phyloP scores from a whole-genome alignment of 257 asterid species.

The Solanum lycopersicoides region DNA sequence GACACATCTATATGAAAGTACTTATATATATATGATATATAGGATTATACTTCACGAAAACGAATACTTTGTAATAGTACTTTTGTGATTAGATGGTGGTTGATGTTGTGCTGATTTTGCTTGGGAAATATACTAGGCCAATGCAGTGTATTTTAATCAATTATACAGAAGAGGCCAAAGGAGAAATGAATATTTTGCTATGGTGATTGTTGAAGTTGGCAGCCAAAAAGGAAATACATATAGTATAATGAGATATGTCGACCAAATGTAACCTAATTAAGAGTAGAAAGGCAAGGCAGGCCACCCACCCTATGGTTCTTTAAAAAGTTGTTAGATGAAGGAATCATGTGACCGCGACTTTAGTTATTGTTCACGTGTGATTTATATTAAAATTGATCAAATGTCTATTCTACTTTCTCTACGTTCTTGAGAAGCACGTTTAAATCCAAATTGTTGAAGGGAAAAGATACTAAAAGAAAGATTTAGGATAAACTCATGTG shows the following conservation, averaged over 20 bases:
- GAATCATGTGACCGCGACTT: neutral
- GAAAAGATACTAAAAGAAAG: neutral
- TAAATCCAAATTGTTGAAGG: neutral
- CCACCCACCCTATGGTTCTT: neutral
- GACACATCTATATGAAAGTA: neutral
- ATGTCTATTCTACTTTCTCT: neutral
- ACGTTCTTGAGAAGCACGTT: neutral
- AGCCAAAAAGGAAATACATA: conserved; percentile 3
- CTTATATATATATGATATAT: neutral
- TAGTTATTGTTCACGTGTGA: neutral
- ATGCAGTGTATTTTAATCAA: neutral
- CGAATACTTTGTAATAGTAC: neutral
- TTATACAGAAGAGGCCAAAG: neutral
- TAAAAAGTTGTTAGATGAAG: neutral
- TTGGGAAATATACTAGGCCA: neutral
- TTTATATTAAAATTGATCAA: no score
- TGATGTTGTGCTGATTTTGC: neutral
- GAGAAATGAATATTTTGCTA: neutral
- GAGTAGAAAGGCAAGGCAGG: neutral
- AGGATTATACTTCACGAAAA: neutral
- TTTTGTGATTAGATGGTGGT: neutral
- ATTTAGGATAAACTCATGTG: neutral
- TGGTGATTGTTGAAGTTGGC: conserved; percentile 8
- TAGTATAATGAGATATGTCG: neutral
- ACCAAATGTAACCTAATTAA: neutral